Evolutionary conservation across 1,139 yeast genomes (phyloP).

Genomic region (Debaryomyces psychrophilus): DNA sequence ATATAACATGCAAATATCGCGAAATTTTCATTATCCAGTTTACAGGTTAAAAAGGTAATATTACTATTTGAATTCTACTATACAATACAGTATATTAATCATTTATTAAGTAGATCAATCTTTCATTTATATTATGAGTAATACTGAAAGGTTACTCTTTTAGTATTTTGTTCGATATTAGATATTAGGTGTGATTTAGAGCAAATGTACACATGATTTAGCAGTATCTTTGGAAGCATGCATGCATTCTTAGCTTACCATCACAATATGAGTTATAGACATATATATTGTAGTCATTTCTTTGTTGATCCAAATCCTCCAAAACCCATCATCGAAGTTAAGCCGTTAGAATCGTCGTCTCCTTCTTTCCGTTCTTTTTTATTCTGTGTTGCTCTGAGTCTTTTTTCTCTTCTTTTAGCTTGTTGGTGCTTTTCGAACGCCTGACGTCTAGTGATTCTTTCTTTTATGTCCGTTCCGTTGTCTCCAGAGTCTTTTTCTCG

Average conservation of each 20-base stretch:
- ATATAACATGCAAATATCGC: slow-evolving; percentile 12
- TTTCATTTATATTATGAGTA: background rate
- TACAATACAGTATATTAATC: too few species aligned
- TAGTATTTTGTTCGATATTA: too few species aligned
- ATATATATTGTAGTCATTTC: slow-evolving; percentile 10
- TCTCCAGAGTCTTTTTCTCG: slow-evolving; percentile 14
- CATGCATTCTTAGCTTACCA: background rate
- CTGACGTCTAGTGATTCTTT: slow-evolving; percentile 47
- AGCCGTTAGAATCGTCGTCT: slow-evolving; percentile 24
- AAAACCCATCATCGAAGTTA: slow-evolving; percentile 63
- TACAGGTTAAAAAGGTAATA: too few species aligned
- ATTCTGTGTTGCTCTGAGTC: slow-evolving; percentile 22
- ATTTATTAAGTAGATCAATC: too few species aligned
- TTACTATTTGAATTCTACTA: too few species aligned
- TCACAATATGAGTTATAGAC: slow-evolving; percentile 2
- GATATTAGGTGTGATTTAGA: too few species aligned
- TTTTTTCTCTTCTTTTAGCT: slow-evolving; percentile 30
- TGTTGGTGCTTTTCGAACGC: slow-evolving; percentile 43
- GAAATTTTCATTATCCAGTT: slow-evolving; percentile 7
- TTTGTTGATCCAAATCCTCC: slow-evolving; percentile 46
- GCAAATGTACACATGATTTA: background rate
- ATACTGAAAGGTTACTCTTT: background rate
- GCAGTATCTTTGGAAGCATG: background rate
- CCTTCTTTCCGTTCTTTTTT: slow-evolving; percentile 14
- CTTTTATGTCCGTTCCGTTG: slow-evolving; percentile 29